Base-by-base conservation (phyloP, 2,329 filamentous ascomycete species). In the Metarhizium robertsii region DNA sequence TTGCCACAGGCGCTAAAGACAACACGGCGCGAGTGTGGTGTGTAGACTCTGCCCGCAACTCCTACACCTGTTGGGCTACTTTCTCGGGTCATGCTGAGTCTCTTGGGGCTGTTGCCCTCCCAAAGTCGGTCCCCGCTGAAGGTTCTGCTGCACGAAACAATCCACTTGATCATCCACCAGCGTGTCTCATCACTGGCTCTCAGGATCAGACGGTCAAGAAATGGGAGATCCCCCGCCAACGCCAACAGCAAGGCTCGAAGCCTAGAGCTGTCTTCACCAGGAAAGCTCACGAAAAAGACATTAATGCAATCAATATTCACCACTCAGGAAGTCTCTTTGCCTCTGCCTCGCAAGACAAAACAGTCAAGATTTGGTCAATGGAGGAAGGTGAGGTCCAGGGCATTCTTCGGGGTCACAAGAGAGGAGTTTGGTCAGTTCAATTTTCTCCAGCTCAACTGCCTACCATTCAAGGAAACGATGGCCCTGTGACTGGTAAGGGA, bases 281-380 rank as follows among this genome's bases (percentile, higher is more conserved):
- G 55, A 95, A 96, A 71, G 94, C 94, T 1, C 94, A 99, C 71
- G 94, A 99, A 67, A 99, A 99, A 69, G 94, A 99, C 62, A 99
- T 99, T 72, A 99, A 99, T 64, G 91, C 94, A 2, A 81, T 99
- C 52, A 90, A 95, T 60, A 79, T 94, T 11, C 89, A 91, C 60
- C 80, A 84, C 25, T 78, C 81, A 1, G 83, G 83, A 4, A 82
- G 85, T n/a, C 73, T 96, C 1, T 97, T 99, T 66, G 95, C 92
- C 3, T 96, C 94, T 1, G 92, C 94, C 34, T 97, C 92, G 5
- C 94, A 99, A 72, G 94, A 99, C 69, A 89, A 91, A 61, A 95
- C 90, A 0, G 91, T 97, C 61, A 99, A 97, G 74, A 94, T 99
- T 57, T 99, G 92, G 88, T 94, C 92, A 7, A 79, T 87, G 6